Evolutionary conservation across 345 rosid genomes (phyloP).

Genomic region (Clarkia xantiana): DNA sequence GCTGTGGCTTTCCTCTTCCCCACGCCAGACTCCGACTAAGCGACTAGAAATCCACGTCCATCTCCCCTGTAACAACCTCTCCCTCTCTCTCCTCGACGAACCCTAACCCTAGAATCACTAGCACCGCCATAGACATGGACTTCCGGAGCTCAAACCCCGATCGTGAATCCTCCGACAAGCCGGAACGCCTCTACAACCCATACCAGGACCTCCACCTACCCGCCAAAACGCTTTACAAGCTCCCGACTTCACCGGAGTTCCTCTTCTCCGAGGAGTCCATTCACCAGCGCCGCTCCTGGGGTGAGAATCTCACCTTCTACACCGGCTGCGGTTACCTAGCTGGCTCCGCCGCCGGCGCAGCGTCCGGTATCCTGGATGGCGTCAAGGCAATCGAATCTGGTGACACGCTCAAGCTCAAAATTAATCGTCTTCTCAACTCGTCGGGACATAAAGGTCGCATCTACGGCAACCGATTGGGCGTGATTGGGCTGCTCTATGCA

Average conservation of each 20-base stretch:
- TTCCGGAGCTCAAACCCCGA: slow-evolving; percentile 25
- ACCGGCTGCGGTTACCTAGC: slow-evolving; percentile 73
- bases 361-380: slow-evolving; percentile 37
- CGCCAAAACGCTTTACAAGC: slow-evolving; percentile 47
- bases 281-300: slow-evolving; percentile 92
- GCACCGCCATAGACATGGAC: slow-evolving; percentile 4
- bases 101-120: slow-evolving; percentile 3
- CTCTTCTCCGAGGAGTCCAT: slow-evolving; percentile 83
- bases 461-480: slow-evolving; percentile 75
- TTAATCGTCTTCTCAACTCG: slow-evolving; percentile 60
- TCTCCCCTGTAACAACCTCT: not conserved
- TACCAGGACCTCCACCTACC: slow-evolving; percentile 64
- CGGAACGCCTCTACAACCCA: slow-evolving; percentile 67
- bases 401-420: slow-evolving; percentile 72
- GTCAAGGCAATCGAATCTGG: slow-evolving; percentile 51
- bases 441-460: slow-evolving; percentile 65
- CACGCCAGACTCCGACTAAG: not conserved
- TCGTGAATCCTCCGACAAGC: slow-evolving; percentile 17
- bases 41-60: not conserved
- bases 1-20: not conserved
- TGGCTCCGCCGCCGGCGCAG: slow-evolving; percentile 51
- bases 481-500: slow-evolving; percentile 69
- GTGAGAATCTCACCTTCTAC: slow-evolving; percentile 89
- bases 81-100: not conserved
- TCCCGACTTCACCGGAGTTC: slow-evolving; percentile 83